Evolutionary conservation across 2,329 filamentous ascomycete species (phyloP), one percentile per base, ranked within the genome.

Genomic region (Fusarium zealandicum): DNA sequence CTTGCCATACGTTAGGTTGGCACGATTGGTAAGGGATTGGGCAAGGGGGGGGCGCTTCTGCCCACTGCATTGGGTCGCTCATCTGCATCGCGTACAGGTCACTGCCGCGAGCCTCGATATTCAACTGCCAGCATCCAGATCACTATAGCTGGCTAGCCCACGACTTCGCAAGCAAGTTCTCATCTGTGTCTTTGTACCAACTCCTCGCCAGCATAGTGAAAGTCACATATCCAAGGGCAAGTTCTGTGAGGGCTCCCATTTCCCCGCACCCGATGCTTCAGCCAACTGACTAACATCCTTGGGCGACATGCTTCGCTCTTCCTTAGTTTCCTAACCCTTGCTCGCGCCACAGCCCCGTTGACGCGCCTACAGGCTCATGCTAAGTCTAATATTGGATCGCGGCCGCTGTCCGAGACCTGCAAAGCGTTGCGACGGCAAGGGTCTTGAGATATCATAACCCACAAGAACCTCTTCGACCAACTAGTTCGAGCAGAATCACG

Each of bases 51-150:
- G 51, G 36, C 59, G 39, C 33, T 54, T 47, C 37, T 48, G 42
- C 38, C 57, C 59, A 57, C 38, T 40, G 40, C 33, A 50, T 50
- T 54, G 59, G 61, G 57, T 42, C 50, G 27, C 52, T 27, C 49
- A 42, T 44, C 49, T 25, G 6, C 6, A 8, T 3, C 7, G 6
- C 3, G 22, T 25, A 48, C 40, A 28, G 30, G 17, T 42, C 42
- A 18, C 33, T 39, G 8, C 10, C 18, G 45, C 42, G 27, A 46
- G 33, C 43, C 45, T 46, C 43, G 22, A 41, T 42, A 36, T 30
- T 37, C 39, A 14, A 36, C 43, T 11, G 18, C 33, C 40, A 37
- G 35, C 18, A n/a, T 41, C 40, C n/a, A 25, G 7, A 20, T 17
- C 6, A 8, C 22, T 9, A 8, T 8, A 25, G 7, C 22, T 25